A percentile compares a stretch with the other conserved stretches of the same genome.
phyloP scores from a whole-genome alignment of 106 monocot species.

The Ottelia alismoides region DNA sequence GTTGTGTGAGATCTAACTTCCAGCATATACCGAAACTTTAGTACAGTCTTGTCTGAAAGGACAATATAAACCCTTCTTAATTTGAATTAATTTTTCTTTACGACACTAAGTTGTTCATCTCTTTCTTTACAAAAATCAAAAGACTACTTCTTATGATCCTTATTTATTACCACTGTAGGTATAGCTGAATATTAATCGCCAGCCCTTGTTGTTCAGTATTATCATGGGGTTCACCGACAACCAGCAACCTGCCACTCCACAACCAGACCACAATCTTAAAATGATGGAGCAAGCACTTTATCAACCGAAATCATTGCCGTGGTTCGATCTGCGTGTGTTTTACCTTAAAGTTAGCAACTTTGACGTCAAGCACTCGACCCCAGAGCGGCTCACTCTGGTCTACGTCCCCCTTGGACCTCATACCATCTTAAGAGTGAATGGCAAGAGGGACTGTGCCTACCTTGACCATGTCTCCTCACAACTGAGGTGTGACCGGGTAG shows the following conservation, averaged over 20 bases:
- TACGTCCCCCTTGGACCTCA: slow-evolving; percentile 38
- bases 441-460: slow-evolving; percentile 38
- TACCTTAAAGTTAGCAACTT: slow-evolving; percentile 44
- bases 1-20: no score
- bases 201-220: no score
- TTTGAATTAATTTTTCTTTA: no score
- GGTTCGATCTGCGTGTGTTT: slow-evolving; percentile 48
- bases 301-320: slow-evolving; percentile 28
- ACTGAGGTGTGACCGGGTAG: slow-evolving; percentile 53
- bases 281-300: slow-evolving; percentile 72
- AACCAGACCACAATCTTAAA: slow-evolving; percentile 19
- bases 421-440: slow-evolving; percentile 54
- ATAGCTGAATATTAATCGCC: no score
- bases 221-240: no score
- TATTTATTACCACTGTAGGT: no score
- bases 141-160: no score
- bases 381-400: slow-evolving; percentile 36
- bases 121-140: no score
- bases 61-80: no score
- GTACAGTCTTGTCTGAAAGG: no score
- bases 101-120: no score
- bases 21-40: no score
- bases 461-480: slow-evolving; percentile 36
- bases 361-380: slow-evolving; percentile 23
- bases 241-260: not conserved